A percentile compares a stretch with the other conserved stretches of the same genome.
These are phyloP conservation scores for Lipomyces anomalus DNA, from an alignment of 805 yeast species.

Conservation along the genomic window DNA sequence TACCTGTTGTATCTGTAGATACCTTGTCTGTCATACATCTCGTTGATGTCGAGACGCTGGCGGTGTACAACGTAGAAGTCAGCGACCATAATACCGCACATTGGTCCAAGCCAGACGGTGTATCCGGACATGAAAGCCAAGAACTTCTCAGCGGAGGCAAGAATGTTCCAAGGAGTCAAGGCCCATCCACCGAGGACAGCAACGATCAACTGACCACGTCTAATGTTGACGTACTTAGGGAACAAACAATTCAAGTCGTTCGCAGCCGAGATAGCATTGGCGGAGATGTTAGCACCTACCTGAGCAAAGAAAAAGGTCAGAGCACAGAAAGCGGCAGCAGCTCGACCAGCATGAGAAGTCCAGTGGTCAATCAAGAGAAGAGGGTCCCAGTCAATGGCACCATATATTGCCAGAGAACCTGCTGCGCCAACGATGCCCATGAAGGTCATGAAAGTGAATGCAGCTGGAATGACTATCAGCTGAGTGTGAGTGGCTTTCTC, in stretches of 20 bases:
- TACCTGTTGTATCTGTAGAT: constrained; percentile 31
- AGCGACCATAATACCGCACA: constrained; percentile 35
- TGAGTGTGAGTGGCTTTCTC: not conserved
- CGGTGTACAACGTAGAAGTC: constrained; percentile 40
- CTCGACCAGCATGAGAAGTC: constrained; percentile 9
- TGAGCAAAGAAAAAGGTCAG: constrained; percentile 56
- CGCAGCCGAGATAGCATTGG: constrained; percentile 40
- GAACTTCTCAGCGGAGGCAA: constrained; percentile 61
- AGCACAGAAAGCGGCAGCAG: constrained; percentile 6
- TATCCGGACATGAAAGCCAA: constrained; percentile 68
- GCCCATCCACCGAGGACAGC: constrained; percentile 58
- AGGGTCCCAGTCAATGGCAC: constrained; percentile 7
- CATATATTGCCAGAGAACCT: constrained; percentile 7
- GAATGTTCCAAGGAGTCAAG: constrained; percentile 77
- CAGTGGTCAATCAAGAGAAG: constrained; percentile 3
- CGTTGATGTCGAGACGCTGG: constrained; percentile 37
- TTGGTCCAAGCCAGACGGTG: constrained; percentile 34
- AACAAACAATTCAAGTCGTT: constrained; percentile 40
- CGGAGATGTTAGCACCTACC: constrained; percentile 62
- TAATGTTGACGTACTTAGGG: constrained; percentile 43
- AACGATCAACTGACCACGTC: constrained; percentile 47
- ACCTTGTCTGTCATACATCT: constrained; percentile 34
- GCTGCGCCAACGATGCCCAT: constrained; percentile 4
- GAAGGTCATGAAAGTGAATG: not conserved
- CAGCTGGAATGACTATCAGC: constrained; percentile 1